Conservation (phyloP, 2,329 filamentous ascomycete genomes). For the Didymella sp. region DNA sequence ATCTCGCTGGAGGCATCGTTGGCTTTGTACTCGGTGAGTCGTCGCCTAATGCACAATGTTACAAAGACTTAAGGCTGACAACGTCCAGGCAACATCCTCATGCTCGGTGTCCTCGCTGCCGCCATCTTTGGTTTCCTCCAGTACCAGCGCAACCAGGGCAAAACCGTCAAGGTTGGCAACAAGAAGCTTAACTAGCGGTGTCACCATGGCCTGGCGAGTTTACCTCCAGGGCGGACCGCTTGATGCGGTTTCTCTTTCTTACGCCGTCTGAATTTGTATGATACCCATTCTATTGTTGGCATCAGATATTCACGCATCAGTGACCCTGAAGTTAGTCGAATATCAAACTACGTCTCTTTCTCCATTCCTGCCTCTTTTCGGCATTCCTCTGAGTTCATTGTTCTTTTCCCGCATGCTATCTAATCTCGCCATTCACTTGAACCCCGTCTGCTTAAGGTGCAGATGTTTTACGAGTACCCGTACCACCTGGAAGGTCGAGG, state of each 20-base stretch:
- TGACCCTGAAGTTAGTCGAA: background rate
- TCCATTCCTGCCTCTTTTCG: too few relatives aligned
- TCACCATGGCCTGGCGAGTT: background rate
- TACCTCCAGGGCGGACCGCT: background rate
- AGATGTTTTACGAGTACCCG: too few relatives aligned
- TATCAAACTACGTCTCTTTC: background rate
- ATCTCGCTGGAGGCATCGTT: conserved; percentile 45
- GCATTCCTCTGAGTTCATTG: too few relatives aligned
- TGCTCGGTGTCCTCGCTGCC: conserved; percentile 43
- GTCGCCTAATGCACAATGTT: background rate
- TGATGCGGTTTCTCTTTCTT: background rate
- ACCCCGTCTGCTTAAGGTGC: too few relatives aligned
- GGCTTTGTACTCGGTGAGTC: conserved; percentile 43
- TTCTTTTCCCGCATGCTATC: too few relatives aligned
- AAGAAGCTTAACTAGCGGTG: conserved; percentile 47
- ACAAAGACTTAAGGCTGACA: background rate
- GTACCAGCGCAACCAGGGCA: conserved; percentile 48
- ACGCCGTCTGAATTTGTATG: conserved; percentile 7
- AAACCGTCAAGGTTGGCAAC: conserved; percentile 44
- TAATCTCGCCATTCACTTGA: too few relatives aligned
- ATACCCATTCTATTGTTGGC: conserved; percentile 3
- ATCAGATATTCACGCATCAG: background rate
- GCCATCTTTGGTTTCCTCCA: conserved; percentile 46
- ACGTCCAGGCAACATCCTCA: conserved; percentile 41
- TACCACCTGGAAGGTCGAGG: too few relatives aligned